Evolutionary conservation across 495 filamentous ascomycete genomes (phyloP), one percentile per base, ranked within the genome.

Genomic region (Tetracladium marchalianum): DNA sequence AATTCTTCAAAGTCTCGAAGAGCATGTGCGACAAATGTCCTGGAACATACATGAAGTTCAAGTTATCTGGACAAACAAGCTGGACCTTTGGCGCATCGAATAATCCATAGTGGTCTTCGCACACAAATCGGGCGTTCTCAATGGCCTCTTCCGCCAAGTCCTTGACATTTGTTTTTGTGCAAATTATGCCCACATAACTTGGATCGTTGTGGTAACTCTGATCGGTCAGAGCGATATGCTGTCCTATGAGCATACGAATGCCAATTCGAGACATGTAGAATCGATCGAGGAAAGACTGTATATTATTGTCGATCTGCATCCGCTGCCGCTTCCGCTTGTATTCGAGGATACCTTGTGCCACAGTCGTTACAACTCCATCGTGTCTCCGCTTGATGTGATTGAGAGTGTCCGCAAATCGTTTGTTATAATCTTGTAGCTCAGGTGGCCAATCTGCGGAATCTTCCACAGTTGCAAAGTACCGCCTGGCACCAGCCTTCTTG

Each of bases 201-300:
- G 85, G 87, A 62, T 96, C 90, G 36, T 80, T 78, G 52, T 84
- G 77, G 52, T 90, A 81, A 46, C 81, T 84, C 70, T 94, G 88
- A 58, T 96, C 90, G 15, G 90, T 95, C 43, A 98, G 72, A 48
- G 92, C 93, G 47, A 98, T 92, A 65, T 98, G 92, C 63, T 98
- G 92, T 27, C 92, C 92, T 44, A 98, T 95, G 11, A 98, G 77
- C 92, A 98, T 98, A 50, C 92, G 86, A 44, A 98, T 98, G 52
- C 92, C 92, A 52, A 98, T 98, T n/a, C 92, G 88, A 31, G 88
- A 95, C 92, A 98, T 98, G 70, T 98, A 98, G 62, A 98, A 98
- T 41, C 92, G 85, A 67, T 98, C 92, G 46, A 98, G 80, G 68
- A 98, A 98, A 41, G 83, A 78, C 61, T 98, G 92, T 41, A 98